A percentile compares a stretch with the other conserved stretches of the same genome.
These are phyloP conservation scores for Talaromyces sp. DNA, from an alignment of 2,329 filamentous ascomycete genomes.

Conservation along the genomic window DNA sequence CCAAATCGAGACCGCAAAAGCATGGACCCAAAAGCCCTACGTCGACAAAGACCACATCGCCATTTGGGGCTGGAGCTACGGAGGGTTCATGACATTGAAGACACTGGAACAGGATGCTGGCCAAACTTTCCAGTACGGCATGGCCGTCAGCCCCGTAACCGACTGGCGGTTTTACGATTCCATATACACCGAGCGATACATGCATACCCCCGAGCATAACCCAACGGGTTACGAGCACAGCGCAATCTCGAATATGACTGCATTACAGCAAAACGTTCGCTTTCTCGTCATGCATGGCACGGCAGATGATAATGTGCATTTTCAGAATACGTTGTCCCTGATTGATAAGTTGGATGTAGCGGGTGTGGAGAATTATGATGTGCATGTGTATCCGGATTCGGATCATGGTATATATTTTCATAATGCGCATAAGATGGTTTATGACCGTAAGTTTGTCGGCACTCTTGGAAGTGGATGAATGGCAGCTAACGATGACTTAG, in stretches of 20 bases:
- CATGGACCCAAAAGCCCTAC: constrained; percentile 78
- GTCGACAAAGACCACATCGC: constrained; percentile 79
- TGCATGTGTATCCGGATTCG: constrained; percentile 94
- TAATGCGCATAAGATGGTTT: constrained; percentile 86
- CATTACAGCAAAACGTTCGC: constrained; percentile 72
- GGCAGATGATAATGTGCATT: constrained; percentile 96
- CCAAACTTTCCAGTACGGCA: constrained; percentile 88
- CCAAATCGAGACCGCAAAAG: constrained; percentile 85
- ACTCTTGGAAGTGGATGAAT: not conserved
- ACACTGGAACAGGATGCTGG: constrained; percentile 89
- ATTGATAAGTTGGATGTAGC: constrained; percentile 82
- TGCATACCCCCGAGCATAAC: constrained; percentile 90
- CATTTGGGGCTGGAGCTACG: constrained; percentile 99
- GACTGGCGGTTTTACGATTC: constrained; percentile 64
- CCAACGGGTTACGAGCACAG: constrained; percentile 71
- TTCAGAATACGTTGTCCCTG: constrained; percentile 87
- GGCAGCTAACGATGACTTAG: not conserved
- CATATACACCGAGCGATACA: constrained; percentile 65
- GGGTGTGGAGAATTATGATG: constrained; percentile 87
- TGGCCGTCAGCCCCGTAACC: constrained; percentile 97
- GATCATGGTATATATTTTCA: constrained; percentile 96
- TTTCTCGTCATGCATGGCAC: constrained; percentile 96
- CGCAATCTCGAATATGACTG: constrained; percentile 70
- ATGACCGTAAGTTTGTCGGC: constrained; percentile 69
- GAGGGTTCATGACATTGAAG: constrained; percentile 93